These are phyloP conservation scores for Carpinus viminea DNA, from an alignment of 306 rosid species.

Conservation along the genomic window DNA sequence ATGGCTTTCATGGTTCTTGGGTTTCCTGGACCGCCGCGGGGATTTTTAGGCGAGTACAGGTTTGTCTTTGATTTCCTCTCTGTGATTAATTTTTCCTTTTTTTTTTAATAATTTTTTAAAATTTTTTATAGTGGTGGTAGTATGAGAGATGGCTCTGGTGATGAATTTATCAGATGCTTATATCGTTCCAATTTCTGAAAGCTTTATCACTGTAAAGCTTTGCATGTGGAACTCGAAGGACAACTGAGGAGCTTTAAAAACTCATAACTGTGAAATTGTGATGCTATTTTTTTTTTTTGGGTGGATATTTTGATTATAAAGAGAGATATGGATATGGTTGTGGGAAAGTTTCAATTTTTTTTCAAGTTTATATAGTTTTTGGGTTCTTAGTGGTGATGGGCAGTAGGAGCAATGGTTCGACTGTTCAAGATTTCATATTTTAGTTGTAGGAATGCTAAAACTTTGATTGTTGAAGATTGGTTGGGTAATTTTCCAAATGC, in stretches of 20 bases:
- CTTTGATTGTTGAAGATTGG: not conserved
- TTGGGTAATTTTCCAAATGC: not conserved
- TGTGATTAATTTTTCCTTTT: not conserved
- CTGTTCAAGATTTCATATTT: not conserved
- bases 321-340: too few species aligned
- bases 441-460: not conserved
- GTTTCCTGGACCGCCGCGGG: not conserved
- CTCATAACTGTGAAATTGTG: not conserved
- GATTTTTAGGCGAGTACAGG: not conserved
- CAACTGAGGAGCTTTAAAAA: slow-evolving; percentile 23
- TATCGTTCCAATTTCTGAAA: slow-evolving; percentile 42
- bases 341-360: not conserved
- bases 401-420: not conserved
- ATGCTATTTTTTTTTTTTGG: not conserved
- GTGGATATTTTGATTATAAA: too few species aligned
- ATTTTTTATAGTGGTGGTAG: not conserved
- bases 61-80: not conserved
- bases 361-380: not conserved
- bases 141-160: slow-evolving; percentile 22
- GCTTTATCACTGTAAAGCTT: slow-evolving; percentile 15
- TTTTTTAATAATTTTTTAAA: too few species aligned
- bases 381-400: not conserved
- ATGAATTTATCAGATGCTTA: slow-evolving; percentile 9
- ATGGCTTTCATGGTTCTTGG: not conserved
- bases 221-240: slow-evolving; percentile 33